phyloP scores from a whole-genome alignment of 768 basidiomycete species.

The Leucosporidium scottii region DNA sequence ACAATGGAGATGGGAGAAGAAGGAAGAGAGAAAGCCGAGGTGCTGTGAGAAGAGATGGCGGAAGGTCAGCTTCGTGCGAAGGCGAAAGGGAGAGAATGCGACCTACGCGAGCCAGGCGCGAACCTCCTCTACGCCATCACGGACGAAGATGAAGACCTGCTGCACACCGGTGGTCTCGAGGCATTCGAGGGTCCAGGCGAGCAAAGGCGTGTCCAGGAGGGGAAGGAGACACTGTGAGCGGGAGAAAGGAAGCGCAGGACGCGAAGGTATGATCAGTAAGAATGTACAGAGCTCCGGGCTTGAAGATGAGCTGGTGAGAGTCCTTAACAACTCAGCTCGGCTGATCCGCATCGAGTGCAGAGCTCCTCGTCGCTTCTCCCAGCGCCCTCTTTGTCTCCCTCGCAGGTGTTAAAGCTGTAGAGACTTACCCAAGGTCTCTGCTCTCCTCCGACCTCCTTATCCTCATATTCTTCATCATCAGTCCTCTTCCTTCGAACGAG shows the following conservation, averaged over 20 bases:
- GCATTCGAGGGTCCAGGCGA: slow-evolving; percentile 96
- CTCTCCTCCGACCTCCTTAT: slow-evolving; percentile 52
- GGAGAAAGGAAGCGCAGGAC: neutral
- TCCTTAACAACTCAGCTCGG: too few relatives aligned
- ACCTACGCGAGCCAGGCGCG: slow-evolving; percentile 75
- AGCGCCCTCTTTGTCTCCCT: neutral
- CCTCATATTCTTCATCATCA: slow-evolving; percentile 33
- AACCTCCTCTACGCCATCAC: slow-evolving; percentile 80
- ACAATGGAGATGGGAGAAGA: slow-evolving; percentile 68
- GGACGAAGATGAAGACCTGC: slow-evolving; percentile 90
- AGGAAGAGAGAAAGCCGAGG: slow-evolving; percentile 10
- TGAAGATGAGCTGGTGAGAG: too few relatives aligned
- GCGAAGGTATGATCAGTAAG: too few relatives aligned
- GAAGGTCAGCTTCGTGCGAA: slow-evolving; percentile 1
- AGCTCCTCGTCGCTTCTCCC: neutral
- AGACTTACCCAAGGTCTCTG: slow-evolving; percentile 67
- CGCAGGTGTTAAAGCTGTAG: neutral
- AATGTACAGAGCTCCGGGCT: neutral
- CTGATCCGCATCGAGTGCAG: too few relatives aligned
- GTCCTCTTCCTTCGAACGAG: slow-evolving; percentile 30
- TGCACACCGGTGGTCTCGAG: slow-evolving; percentile 90
- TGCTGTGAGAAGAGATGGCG: slow-evolving; percentile 5
- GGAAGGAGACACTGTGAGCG: slow-evolving; percentile 71
- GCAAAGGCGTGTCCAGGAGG: slow-evolving; percentile 82
- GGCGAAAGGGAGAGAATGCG: neutral